phyloP scores from a whole-genome alignment of 257 asterid species.

The Sherardia arvensis region DNA sequence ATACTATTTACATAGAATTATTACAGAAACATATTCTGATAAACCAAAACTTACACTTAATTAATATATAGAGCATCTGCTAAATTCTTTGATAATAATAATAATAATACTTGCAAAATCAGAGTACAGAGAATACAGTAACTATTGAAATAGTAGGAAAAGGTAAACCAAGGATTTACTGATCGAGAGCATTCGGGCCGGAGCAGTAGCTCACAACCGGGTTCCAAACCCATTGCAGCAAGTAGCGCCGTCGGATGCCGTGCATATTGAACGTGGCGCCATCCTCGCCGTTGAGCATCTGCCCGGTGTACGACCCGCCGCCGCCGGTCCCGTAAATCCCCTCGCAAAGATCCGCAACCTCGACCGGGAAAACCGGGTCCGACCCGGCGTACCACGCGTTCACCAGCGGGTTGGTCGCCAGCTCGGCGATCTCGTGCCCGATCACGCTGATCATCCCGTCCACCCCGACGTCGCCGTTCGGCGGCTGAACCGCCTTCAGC shows the following conservation, averaged over 20 bases:
- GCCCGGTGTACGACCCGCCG: slow-evolving; percentile 82
- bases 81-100: background rate
- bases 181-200: slow-evolving; percentile 95
- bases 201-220: slow-evolving; percentile 60
- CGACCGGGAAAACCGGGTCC: slow-evolving; percentile 77
- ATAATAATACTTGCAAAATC: background rate
- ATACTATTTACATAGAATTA: background rate
- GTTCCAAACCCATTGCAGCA: slow-evolving; percentile 97
- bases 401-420: slow-evolving; percentile 61
- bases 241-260: slow-evolving; percentile 69
- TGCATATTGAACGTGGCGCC: slow-evolving; percentile 82
- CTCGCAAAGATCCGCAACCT: slow-evolving; percentile 86
- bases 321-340: slow-evolving; percentile 89
- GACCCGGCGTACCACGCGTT: slow-evolving; percentile 91
- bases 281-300: slow-evolving; percentile 58
- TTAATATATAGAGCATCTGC: background rate
- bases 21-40: slow-evolving; percentile 8
- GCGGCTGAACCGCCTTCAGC: slow-evolving; percentile 46
- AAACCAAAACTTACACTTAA: slow-evolving; percentile 2
- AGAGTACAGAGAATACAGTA: background rate
- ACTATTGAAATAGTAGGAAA: background rate
- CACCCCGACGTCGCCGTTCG: slow-evolving; percentile 72
- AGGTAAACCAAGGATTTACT: slow-evolving; percentile 35
- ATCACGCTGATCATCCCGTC: slow-evolving; percentile 91
- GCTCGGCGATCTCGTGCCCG: slow-evolving; percentile 83